Base-by-base conservation (phyloP, 768 basidiomycete genomes). In the Holtermanniella nyarrowii region DNA sequence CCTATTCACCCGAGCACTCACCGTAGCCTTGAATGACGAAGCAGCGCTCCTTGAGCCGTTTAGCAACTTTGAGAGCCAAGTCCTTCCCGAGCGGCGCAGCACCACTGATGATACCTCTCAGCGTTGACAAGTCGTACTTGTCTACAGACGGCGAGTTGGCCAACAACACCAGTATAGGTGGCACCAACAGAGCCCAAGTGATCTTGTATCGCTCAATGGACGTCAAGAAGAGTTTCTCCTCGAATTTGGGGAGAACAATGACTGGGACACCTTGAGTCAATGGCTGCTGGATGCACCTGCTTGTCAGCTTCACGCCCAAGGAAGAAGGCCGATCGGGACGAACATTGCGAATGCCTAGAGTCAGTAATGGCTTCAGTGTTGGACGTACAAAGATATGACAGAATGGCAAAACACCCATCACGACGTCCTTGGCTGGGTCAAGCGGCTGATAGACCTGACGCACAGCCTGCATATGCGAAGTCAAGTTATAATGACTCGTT, bases 91-190 rank as follows among this genome's bases (percentile, higher is more conserved):
- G 72, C 0, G 89, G 88, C 1, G 89, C 89, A 0, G 88, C 89
- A 2, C 86, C 88, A 3, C 80, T 85, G 55, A 80, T 76, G 26
- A 89, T 58, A 2, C 77, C 60, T 20, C 74, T 63, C 13, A 90
- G 63, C 1, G 80, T 77, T 0, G 77, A 77, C 43, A 90, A 59
- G 62, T 89, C 77, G 66, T 84, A 83, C 61, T 82, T 72, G 52
- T 79, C 77, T 4, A 86, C 77, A 11, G 72, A 48, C 11, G 81
- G 79, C 58, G 85, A 82, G 54, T 83, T 79, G 2, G 81, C 73
- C 40, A 95, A 75, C 1, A 80, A 77, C 13, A 93, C 81, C 12
- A 89, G 72, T n/a, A 95, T 81, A 0, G 90, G 88, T 1, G 89
- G 89, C 13, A 71, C 70, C 4, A 68, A 50, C 16, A 65, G 45